Evolutionary conservation across 2,329 filamentous ascomycete species (phyloP), one percentile per base, ranked within the genome.

Genomic region (Clonostachys solani): DNA sequence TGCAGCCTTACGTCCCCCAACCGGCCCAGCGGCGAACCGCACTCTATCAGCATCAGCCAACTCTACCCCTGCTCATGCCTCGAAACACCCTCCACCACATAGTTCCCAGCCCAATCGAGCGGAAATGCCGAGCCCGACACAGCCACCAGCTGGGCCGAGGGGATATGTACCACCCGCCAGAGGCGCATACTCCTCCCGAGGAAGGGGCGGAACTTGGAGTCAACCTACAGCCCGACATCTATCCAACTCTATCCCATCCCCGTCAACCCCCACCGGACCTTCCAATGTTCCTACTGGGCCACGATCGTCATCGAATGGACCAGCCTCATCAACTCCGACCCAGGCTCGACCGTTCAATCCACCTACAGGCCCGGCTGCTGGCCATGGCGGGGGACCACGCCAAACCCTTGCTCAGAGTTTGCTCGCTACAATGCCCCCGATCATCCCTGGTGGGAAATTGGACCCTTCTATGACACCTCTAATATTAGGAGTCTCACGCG

Each of bases 401-500:
- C 72, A 69, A 46, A 73, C 71, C 18, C 63, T 82, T 10, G 76
- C 74, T 3, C 77, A 82, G 52, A 74, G 67, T 55, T 64, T 81
- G 16, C 63, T 82, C 2, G 62, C 73, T 16, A 72, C 71, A 3
- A 65, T 83, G 58, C 73, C 78, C 2, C 69, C 71, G 15, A 60
- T 80, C 44, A 59, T 82, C 13, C 73, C 77, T 0, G 77, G 78
- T 36, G 80, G 80, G 29, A 80, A 79, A 53, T 57, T 78, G 17
- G 78, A 81, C 49, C 69, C 73, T 2, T 60, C 65, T 16, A 64
- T 73, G 54, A 58, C 69, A 2, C 67, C 75, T 3, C 54, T 76
- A 40, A 66, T 68, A 5, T 47, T 65, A 1, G 75, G 78, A 15
- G 72, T 81, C 19, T 68, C 73, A 33, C 72, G 73, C 12, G 79